These are phyloP conservation scores for Plantago rigida DNA, from an alignment of 305 asterid species.

Conservation along the genomic window DNA sequence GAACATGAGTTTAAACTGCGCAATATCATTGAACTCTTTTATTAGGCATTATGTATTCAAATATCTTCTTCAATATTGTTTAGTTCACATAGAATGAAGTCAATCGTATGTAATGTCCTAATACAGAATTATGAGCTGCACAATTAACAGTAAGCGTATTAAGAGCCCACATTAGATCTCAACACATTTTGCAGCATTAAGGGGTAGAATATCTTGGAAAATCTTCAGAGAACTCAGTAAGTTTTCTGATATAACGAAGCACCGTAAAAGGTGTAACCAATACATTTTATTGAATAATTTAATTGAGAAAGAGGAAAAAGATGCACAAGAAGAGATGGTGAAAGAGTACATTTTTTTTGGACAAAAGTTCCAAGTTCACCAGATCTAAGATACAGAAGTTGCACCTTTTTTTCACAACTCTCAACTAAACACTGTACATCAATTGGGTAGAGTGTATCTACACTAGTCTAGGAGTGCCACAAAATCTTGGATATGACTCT, in stretches of 20 bases:
- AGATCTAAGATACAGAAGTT: no score
- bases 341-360: not conserved
- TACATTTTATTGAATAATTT: constrained; percentile 12
- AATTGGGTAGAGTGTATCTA: not conserved
- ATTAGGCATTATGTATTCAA: not conserved
- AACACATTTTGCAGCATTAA: constrained; percentile 11
- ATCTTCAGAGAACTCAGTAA: constrained; percentile 3
- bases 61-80: constrained; percentile 2
- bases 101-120: no score
- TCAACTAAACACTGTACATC: no score
- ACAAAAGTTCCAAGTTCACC: no score
- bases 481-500: not conserved
- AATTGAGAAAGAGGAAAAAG: constrained; percentile 2
- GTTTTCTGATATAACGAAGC: constrained; percentile 11
- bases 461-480: not conserved
- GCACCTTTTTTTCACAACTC: no score
- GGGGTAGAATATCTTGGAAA: constrained; percentile 7
- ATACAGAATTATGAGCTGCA: constrained; percentile 8
- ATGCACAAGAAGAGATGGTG: not conserved
- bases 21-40: not conserved
- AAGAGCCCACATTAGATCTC: constrained; percentile 7
- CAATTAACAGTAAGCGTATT: constrained; percentile 1
- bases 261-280: constrained; percentile 1
- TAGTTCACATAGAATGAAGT: not conserved
- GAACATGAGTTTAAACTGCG: constrained; percentile 1